Percentiles rank a stretch among this genome's conserved stretches.
phyloP scores from a whole-genome alignment of 306 rosid genomes.

The Amphicarpaea edgeworthii region DNA sequence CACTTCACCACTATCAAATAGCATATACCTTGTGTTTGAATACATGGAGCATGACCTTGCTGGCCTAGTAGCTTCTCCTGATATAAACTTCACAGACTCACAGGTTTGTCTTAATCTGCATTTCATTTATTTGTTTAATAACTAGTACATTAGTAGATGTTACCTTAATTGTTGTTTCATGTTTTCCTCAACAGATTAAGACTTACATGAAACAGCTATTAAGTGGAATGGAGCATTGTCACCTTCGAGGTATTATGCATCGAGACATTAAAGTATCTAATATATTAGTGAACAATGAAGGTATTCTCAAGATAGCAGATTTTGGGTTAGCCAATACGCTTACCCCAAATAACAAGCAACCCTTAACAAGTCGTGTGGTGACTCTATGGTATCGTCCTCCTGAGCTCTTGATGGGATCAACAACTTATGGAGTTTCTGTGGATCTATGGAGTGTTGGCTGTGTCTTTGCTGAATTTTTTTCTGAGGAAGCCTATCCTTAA shows the following conservation, averaged over 20 bases:
- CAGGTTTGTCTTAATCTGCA: constrained; percentile 66
- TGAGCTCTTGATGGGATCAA: constrained; percentile 94
- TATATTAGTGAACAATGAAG: constrained; percentile 88
- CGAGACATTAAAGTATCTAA: constrained; percentile 92
- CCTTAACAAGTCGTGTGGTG: constrained; percentile 93
- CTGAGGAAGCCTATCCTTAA: constrained; percentile 84
- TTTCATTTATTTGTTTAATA: constrained; percentile 22
- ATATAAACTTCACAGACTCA: constrained; percentile 71
- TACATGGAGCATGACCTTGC: constrained; percentile 99
- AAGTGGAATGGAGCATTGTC: constrained; percentile 95
- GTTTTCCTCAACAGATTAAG: constrained; percentile 62
- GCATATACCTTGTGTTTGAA: constrained; percentile 94
- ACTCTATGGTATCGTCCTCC: constrained; percentile 99
- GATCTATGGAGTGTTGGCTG: constrained; percentile 99
- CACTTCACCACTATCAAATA: constrained; percentile 75
- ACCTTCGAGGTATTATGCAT: constrained; percentile 87
- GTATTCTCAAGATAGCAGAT: constrained; percentile 87
- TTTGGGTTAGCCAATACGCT: constrained; percentile 90
- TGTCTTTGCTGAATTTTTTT: constrained; percentile 89
- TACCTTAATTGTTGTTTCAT: constrained; percentile 32
- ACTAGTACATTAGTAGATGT: constrained; percentile 5
- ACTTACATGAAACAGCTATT: constrained; percentile 96
- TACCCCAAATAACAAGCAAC: constrained; percentile 62
- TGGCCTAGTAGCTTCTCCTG: constrained; percentile 78
- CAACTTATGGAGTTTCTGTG: constrained; percentile 80